Percentiles rank a stretch among this genome's conserved stretches.
Conservation (phyloP, 1,284 basidiomycete species). For the Blastosporella zonata region DNA sequence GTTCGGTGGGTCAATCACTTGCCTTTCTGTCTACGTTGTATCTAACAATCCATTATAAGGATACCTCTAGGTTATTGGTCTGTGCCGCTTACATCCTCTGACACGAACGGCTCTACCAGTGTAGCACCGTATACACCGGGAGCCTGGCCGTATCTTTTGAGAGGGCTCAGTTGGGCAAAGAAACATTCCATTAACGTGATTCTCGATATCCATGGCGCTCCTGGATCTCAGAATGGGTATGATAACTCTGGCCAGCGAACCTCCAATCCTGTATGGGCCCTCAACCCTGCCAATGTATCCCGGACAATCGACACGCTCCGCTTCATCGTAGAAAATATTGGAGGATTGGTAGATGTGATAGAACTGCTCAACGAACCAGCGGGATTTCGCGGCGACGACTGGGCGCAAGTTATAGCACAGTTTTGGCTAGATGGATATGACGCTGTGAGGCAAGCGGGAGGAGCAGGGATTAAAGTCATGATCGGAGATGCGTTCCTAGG, state of each 20-base stretch:
- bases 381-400: constrained; percentile 44
- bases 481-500: constrained; percentile 75
- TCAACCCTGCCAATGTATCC: constrained; percentile 51
- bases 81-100: constrained; percentile 54
- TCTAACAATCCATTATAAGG: constrained; percentile 29
- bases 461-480: constrained; percentile 52
- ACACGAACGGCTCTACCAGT: constrained; percentile 48
- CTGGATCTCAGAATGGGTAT: constrained; percentile 72
- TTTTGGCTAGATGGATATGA: constrained; percentile 59
- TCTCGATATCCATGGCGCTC: constrained; percentile 70
- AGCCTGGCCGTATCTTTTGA: constrained; percentile 67
- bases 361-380: constrained; percentile 69
- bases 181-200: constrained; percentile 57
- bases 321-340: constrained; percentile 54
- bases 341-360: constrained; percentile 53
- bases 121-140: constrained; percentile 59
- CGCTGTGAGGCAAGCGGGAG: constrained; percentile 46
- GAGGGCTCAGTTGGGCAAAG: constrained; percentile 64
- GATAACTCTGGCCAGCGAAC: constrained; percentile 84
- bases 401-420: constrained; percentile 40
- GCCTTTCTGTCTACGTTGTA: not conserved
- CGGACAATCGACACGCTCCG: constrained; percentile 65
- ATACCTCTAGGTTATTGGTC: constrained; percentile 78
- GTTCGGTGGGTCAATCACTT: constrained; percentile 49
- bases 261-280: constrained; percentile 60